These are phyloP conservation scores for Penicillium janthinellum DNA, from an alignment of 2,329 filamentous ascomycete genomes.

Conservation along the genomic window DNA sequence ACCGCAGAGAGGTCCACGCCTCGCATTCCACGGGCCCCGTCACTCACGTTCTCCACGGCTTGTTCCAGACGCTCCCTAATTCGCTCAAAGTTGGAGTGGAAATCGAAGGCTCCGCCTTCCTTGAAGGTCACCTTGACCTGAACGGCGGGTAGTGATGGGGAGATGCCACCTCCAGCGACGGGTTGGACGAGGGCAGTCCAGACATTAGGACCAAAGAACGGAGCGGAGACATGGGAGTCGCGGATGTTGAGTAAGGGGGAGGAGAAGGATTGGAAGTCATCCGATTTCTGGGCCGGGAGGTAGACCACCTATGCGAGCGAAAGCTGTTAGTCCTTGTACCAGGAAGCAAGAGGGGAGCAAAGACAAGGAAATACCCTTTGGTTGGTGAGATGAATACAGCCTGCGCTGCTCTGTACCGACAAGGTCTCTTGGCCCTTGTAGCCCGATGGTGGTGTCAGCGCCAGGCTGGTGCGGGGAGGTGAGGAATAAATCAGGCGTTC, in stretches of 20 bases:
- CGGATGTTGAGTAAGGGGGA: slow-evolving; percentile 83
- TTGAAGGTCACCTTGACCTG: slow-evolving; percentile 88
- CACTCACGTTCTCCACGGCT: slow-evolving; percentile 62
- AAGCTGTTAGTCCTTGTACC: slow-evolving; percentile 11
- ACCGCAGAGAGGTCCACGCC: slow-evolving; percentile 64
- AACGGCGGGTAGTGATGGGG: slow-evolving; percentile 69
- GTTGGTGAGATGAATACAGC: slow-evolving; percentile 79
- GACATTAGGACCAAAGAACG: slow-evolving; percentile 90
- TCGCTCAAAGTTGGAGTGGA: slow-evolving; percentile 77
- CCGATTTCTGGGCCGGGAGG: slow-evolving; percentile 70
- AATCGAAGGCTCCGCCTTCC: slow-evolving; percentile 93
- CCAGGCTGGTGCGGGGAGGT: slow-evolving; percentile 74
- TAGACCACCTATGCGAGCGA: slow-evolving; percentile 71
- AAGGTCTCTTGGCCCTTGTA: slow-evolving; percentile 65
- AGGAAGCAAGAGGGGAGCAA: slow-evolving; percentile 15
- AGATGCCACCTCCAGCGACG: slow-evolving; percentile 80
- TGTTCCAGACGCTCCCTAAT: slow-evolving; percentile 83
- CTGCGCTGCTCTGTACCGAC: slow-evolving; percentile 71
- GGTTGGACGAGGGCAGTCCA: slow-evolving; percentile 82
- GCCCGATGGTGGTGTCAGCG: slow-evolving; percentile 70
- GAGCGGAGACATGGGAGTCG: slow-evolving; percentile 82
- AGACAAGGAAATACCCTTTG: slow-evolving; percentile 63
- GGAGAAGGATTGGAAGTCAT: slow-evolving; percentile 80
- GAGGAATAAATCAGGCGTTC: slow-evolving; percentile 82
- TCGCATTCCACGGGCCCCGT: slow-evolving; percentile 45